Evolutionary conservation across 164 flowering plant species (phyloP).

Genomic region (Tetracentron sinense): DNA sequence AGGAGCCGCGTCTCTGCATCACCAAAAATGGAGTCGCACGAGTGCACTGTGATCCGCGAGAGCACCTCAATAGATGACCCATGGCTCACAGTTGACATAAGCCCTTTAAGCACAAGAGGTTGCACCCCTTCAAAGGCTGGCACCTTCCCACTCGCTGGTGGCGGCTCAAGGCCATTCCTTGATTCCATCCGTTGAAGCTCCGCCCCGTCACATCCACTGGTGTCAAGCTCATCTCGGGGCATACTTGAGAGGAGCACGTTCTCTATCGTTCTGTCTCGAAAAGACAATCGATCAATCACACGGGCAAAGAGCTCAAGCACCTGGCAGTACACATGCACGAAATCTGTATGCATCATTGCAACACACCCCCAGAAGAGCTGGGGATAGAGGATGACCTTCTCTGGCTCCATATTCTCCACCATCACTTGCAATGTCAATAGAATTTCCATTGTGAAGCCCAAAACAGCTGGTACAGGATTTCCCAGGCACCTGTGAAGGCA

Average conservation of each 20-base stretch:
- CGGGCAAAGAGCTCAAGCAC: slow-evolving; percentile 95
- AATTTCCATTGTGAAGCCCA: slow-evolving; percentile 93
- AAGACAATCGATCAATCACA: slow-evolving; percentile 82
- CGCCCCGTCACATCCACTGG: slow-evolving; percentile 32
- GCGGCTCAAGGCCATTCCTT: slow-evolving; percentile 40
- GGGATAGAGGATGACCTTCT: slow-evolving; percentile 95
- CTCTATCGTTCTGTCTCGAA: slow-evolving; percentile 86
- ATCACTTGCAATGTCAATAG: slow-evolving; percentile 90
- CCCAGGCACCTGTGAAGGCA: slow-evolving; percentile 91
- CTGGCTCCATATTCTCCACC: slow-evolving; percentile 99
- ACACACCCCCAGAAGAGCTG: slow-evolving; percentile 99
- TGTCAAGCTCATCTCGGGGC: slow-evolving; percentile 90
- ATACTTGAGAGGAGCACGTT: slow-evolving; percentile 97
- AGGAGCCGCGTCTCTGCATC: slow-evolving; percentile 83
- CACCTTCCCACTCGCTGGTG: slow-evolving; percentile 53
- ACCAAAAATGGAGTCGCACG: slow-evolving; percentile 96
- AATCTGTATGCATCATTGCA: slow-evolving; percentile 99
- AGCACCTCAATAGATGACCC: slow-evolving; percentile 84
- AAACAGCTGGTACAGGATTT: slow-evolving; percentile 84
- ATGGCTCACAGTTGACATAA: slow-evolving; percentile 88
- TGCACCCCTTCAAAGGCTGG: slow-evolving; percentile 95
- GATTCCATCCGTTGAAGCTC: slow-evolving; percentile 68
- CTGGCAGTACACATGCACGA: slow-evolving; percentile 93
- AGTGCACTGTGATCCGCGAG: slow-evolving; percentile 77
- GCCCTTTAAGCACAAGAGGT: slow-evolving; percentile 96